Evolutionary conservation across 2,329 filamentous ascomycete genomes (phyloP).

Genomic region (Xylaria sp.): DNA sequence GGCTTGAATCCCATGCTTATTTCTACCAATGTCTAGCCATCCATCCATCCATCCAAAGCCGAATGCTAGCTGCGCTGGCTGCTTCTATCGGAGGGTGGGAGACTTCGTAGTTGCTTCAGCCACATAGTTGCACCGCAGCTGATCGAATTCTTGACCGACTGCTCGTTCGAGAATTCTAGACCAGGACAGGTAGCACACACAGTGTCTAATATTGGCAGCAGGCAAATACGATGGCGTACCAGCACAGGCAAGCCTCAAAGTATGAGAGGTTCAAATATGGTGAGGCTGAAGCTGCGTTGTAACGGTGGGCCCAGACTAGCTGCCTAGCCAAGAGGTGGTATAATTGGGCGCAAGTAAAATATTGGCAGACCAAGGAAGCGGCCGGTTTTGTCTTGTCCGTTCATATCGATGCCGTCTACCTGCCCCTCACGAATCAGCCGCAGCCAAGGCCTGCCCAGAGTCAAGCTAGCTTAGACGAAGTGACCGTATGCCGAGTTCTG

Average conservation of each 20-base stretch:
- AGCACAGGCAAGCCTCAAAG: background rate
- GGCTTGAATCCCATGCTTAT: background rate
- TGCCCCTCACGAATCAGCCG: background rate
- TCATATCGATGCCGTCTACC: background rate
- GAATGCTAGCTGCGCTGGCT: slow-evolving; percentile 8
- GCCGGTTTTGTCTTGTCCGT: background rate
- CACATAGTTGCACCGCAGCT: slow-evolving; percentile 25
- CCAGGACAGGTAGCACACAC: slow-evolving; percentile 5
- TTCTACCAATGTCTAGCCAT: background rate
- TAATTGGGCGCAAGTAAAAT: slow-evolving; percentile 1
- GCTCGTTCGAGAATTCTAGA: slow-evolving; percentile 16
- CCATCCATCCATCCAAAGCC: background rate
- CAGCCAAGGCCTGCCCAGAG: slow-evolving; percentile 7
- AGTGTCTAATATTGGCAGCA: slow-evolving; percentile 4
- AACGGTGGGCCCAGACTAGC: slow-evolving; percentile 9
- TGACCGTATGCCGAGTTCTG: slow-evolving; percentile 2
- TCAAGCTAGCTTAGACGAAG: background rate
- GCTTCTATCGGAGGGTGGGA: background rate
- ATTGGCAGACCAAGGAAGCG: background rate
- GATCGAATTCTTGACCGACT: slow-evolving; percentile 11
- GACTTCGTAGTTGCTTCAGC: background rate
- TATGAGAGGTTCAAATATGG: background rate
- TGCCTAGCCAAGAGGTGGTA: slow-evolving; percentile 1
- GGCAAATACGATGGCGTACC: background rate
- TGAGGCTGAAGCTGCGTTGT: slow-evolving; percentile 19